Conservation (phyloP, 2,329 filamentous ascomycete species). For the Eurotiales sp. region DNA sequence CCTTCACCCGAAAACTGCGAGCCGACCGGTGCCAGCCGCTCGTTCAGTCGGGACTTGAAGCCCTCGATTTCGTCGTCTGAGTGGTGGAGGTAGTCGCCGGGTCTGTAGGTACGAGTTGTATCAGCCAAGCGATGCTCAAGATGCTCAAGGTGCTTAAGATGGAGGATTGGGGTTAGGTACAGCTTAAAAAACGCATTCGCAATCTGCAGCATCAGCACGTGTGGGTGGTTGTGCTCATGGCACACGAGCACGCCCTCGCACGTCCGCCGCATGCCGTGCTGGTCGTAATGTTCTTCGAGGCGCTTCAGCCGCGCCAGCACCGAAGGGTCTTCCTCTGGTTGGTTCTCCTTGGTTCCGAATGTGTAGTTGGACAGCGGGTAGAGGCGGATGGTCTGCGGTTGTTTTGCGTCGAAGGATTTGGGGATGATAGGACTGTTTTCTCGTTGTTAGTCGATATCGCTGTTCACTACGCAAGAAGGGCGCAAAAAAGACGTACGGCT, state of each 20-base stretch:
- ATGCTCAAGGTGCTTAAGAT: too few relatives aligned
- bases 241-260: slow-evolving; percentile 97
- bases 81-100: slow-evolving; percentile 86
- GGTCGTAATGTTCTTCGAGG: slow-evolving; percentile 89
- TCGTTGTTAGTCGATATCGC: too few relatives aligned
- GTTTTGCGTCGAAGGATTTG: slow-evolving; percentile 80
- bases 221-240: slow-evolving; percentile 98
- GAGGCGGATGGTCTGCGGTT: slow-evolving; percentile 83
- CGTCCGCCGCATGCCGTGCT: slow-evolving; percentile 93
- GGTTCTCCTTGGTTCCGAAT: slow-evolving; percentile 96
- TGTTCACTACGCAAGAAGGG: too few relatives aligned
- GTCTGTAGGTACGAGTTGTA: slow-evolving; percentile 42
- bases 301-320: slow-evolving; percentile 89
- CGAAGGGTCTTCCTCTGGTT: slow-evolving; percentile 95
- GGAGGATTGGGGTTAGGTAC: slow-evolving; percentile 30
- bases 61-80: slow-evolving; percentile 85
- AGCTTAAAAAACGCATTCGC: slow-evolving; percentile 99
- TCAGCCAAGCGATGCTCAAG: too few relatives aligned
- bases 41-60: slow-evolving; percentile 91
- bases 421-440: slow-evolving; percentile 70
- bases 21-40: slow-evolving; percentile 88
- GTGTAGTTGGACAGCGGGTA: slow-evolving; percentile 98
- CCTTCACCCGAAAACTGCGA: slow-evolving; percentile 75
- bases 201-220: slow-evolving; percentile 98
- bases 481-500: slow-evolving; percentile 50